Evolutionary conservation across 805 yeast species (phyloP), one percentile per base, ranked within the genome.

Genomic region (Komagataella mondaviorum): DNA sequence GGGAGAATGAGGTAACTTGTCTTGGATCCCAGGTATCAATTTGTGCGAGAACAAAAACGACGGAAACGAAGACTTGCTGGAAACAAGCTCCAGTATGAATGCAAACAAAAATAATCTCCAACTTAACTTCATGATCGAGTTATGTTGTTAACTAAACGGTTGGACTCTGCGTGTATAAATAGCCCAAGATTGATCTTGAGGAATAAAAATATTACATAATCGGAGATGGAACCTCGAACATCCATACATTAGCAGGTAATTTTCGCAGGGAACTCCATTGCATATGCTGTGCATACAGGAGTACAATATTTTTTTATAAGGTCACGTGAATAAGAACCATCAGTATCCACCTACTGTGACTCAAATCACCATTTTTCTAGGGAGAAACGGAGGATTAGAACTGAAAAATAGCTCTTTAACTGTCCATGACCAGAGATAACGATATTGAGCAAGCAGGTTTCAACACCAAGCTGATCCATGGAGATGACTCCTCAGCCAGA

Each of bases 381-480:
- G 14, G 39, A 30, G 14, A 8, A 10, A 8, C 14, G 39, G 8
- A 20, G 20, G 39, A 30, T 30, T 30, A 10, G n/a, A 30, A 10
- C 14, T 12, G 39, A 30, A 30, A 30, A 14, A 30, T 30, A 30
- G 39, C 39, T 2, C 14, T 10, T 14, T 2, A 12, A 30, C 12
- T 8, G 39, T 10, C 39, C 14, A 30, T 30, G 39, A 30, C 39
- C n/a, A 30, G 39, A 2, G 39, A 30, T 30, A 30, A 30, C 39
- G 39, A 30, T 10, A 30, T 30, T 30, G 47, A 45, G 6, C n/a
- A 57, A 51, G 7, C 67, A 44, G 71, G 71, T 8, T 68, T 68
- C 54, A 67, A 63, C 47, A 68, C 71, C 1, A 57, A 65, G 44
- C 55, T 68, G 44, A 66, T 68, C 47, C 71, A 68, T 47, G 62